Base-by-base conservation (phyloP, 1,284 basidiomycete species). In the Ganoderma meredithae region DNA sequence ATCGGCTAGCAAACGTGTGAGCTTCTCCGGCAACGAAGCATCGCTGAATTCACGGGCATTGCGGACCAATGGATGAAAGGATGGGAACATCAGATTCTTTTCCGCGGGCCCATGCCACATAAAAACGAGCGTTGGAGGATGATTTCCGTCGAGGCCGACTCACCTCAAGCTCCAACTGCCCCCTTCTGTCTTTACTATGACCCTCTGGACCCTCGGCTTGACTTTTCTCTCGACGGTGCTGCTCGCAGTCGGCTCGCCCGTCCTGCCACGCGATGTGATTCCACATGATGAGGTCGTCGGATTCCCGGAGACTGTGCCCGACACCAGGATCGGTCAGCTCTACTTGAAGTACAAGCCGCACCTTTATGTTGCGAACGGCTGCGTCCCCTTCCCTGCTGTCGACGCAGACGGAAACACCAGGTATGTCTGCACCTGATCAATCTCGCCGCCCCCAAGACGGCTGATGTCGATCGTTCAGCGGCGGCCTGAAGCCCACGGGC, bases 341-440 rank as follows among this genome's bases (percentile, higher is more conserved):
- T 68, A 68, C 63, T 63, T 68, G 58, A 68, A 64, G 60, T 68
- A 63, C 49, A 68, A 68, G 66, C 66, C 66, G 17, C 60, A 61
- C 52, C 52, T 68, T 27, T 64, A 64, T 27, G 66, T 68, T 13
- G 63, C 60, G 36, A 68, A 68, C 59, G 66, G 66, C n/a, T 68
- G 66, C 25, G 66, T 68, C 8, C 66, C 66, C 6, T 68, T 64
- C 66, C 66, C 66, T 9, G 66, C 66, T 6, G 66, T 68, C 22
- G 63, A 68, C 19, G 66, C 66, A 4, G 62, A 61, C 3, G 66
- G 66, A 10, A 64, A 68, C 59, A 68, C 66, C 3, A 61, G 66
- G 66, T 56, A n/a, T 33, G 27, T 55, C 25, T 22, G 40, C n/a
- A 22, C 12, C n/a, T 22, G 47, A 19, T 6, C 64, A n/a, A 13